A percentile compares a stretch with the other conserved stretches of the same genome.
Conservation (phyloP, 345 rosid species). For the Fremontodendron californicum region DNA sequence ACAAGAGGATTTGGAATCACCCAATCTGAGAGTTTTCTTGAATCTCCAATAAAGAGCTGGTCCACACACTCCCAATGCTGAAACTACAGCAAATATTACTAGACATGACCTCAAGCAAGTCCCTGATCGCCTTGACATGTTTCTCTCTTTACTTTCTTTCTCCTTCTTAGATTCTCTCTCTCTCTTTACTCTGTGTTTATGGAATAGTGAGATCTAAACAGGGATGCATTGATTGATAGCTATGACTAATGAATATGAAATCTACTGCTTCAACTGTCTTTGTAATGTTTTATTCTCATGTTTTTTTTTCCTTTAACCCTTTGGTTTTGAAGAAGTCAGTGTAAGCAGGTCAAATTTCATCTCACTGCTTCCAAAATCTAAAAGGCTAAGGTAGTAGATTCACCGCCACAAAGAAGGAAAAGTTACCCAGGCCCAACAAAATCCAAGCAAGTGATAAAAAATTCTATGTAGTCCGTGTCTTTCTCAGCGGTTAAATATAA, state of each 20-base stretch:
- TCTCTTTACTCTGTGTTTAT: constrained; percentile 3
- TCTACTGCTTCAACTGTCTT: constrained; percentile 4
- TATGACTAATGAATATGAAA: neutral
- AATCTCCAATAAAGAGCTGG: constrained; percentile 94
- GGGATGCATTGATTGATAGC: neutral
- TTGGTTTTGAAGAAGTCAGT: neutral
- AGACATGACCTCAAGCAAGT: constrained; percentile 78
- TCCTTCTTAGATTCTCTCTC: neutral
- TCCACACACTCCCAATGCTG: constrained; percentile 88
- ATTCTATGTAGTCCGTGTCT: neutral
- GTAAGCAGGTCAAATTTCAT: neutral
- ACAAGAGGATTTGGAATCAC: constrained; percentile 51
- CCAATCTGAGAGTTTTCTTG: constrained; percentile 47
- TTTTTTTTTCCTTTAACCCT: neutral
- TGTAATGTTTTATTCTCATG: neutral
- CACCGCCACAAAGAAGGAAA: no score
- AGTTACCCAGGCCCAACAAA: neutral
- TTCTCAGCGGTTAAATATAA: neutral
- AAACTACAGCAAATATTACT: constrained; percentile 85
- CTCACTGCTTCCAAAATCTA: neutral
- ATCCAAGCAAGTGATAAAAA: neutral
- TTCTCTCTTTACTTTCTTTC: neutral
- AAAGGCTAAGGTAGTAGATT: no score
- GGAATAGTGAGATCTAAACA: constrained; percentile 10
- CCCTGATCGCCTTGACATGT: constrained; percentile 80